Evolutionary conservation across 345 rosid genomes (phyloP).

Genomic region (Erucastrum elatum): DNA sequence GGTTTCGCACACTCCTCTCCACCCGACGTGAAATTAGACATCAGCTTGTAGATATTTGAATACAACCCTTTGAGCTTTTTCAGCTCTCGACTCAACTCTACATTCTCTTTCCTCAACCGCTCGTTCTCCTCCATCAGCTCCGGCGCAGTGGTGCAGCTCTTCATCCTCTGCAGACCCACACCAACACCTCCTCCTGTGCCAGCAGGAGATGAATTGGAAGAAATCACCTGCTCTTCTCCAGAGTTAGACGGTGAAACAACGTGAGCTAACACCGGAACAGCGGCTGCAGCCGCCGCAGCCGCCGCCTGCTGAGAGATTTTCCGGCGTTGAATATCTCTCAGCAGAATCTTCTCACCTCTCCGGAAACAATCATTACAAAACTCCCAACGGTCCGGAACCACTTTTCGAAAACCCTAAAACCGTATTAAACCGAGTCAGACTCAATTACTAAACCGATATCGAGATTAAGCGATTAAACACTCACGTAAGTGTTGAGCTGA

Average conservation of each 20-base stretch:
- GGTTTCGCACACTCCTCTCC: slow-evolving; percentile 42
- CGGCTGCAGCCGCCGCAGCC: not conserved
- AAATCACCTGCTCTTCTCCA: slow-evolving; percentile 75
- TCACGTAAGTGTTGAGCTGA: slow-evolving; percentile 93
- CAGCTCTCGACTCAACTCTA: slow-evolving; percentile 65
- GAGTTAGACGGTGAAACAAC: slow-evolving; percentile 64
- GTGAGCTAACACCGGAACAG: slow-evolving; percentile 36
- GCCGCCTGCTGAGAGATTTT: slow-evolving; percentile 52
- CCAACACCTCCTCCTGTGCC: slow-evolving; percentile 21
- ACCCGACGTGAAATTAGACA: slow-evolving; percentile 60
- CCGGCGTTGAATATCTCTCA: slow-evolving; percentile 85
- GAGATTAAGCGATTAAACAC: slow-evolving; percentile 14
- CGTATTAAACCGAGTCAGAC: not conserved
- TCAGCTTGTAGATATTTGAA: slow-evolving; percentile 58
- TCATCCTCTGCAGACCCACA: slow-evolving; percentile 38
- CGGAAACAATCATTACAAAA: slow-evolving; percentile 77
- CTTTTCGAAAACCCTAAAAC: slow-evolving; percentile 84
- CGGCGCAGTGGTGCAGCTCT: slow-evolving; percentile 68
- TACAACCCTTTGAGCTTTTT: slow-evolving; percentile 65
- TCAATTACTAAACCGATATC: not conserved
- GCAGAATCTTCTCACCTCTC: slow-evolving; percentile 73
- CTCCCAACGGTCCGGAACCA: slow-evolving; percentile 96
- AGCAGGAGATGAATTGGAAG: slow-evolving; percentile 66
- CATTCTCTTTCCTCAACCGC: slow-evolving; percentile 68
- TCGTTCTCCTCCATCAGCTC: slow-evolving; percentile 88